Evolutionary conservation across 2,329 filamentous ascomycete species (phyloP).

Genomic region (Domatiomyces catenatus): DNA sequence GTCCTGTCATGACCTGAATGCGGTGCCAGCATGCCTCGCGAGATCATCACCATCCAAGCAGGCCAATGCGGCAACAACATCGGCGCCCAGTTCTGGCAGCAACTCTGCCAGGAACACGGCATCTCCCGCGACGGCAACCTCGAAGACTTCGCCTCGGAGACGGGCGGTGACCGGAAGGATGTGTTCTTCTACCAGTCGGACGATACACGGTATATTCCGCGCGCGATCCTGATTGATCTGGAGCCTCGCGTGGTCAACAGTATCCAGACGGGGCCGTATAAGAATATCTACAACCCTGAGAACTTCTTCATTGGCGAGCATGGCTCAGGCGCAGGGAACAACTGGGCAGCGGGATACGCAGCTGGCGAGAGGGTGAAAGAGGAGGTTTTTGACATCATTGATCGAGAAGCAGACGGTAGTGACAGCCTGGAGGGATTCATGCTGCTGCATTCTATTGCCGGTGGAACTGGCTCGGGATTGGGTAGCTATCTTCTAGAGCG

Average conservation of each 20-base stretch:
- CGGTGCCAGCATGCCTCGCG: slow-evolving; percentile 32
- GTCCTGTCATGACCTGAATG: neutral
- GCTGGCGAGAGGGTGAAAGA: slow-evolving; percentile 84
- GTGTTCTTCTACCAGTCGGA: slow-evolving; percentile 99
- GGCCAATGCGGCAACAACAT: slow-evolving; percentile 39
- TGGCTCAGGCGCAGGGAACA: slow-evolving; percentile 87
- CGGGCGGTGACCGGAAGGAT: slow-evolving; percentile 87
- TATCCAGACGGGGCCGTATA: slow-evolving; percentile 87
- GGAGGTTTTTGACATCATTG: slow-evolving; percentile 98
- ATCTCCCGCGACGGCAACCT: slow-evolving; percentile 96
- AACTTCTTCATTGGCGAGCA: slow-evolving; percentile 96
- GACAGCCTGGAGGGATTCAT: slow-evolving; percentile 98
- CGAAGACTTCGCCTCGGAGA: slow-evolving; percentile 62
- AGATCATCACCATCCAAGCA: slow-evolving; percentile 98
- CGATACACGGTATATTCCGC: slow-evolving; percentile 93
- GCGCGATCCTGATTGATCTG: slow-evolving; percentile 86
- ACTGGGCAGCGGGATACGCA: slow-evolving; percentile 94
- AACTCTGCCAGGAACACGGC: slow-evolving; percentile 92
- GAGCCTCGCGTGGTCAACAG: slow-evolving; percentile 83
- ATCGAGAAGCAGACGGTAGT: slow-evolving; percentile 92
- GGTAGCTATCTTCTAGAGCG: slow-evolving; percentile 89
- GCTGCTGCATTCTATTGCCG: slow-evolving; percentile 95
- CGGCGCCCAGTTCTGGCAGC: slow-evolving; percentile 97
- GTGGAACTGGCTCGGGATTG: slow-evolving; percentile 88
- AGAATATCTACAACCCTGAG: slow-evolving; percentile 98